Conservation (phyloP, 2,329 filamentous ascomycete genomes). For the Parafenestella ontariensis region DNA sequence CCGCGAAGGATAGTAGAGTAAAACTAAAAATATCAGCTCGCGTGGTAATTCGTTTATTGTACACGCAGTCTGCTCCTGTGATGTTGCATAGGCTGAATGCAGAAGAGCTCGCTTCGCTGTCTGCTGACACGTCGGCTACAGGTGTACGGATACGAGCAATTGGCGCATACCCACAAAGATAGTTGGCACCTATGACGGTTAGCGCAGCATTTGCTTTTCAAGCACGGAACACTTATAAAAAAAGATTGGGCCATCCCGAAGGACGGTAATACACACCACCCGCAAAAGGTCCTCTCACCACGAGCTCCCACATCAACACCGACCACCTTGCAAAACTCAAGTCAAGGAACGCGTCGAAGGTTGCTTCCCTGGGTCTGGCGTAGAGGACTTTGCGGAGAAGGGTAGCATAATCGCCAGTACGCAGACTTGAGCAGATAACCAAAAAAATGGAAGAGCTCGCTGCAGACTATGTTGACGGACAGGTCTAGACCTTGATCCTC, state of each 20-base stretch:
- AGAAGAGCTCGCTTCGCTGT: slow-evolving; percentile 14
- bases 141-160: slow-evolving; percentile 9
- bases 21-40: not conserved
- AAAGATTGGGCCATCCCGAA: slow-evolving; percentile 37
- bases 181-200: slow-evolving; percentile 11
- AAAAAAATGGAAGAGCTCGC: slow-evolving; percentile 13
- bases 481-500: slow-evolving; percentile 52
- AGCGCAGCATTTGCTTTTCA: slow-evolving; percentile 31
- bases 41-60: slow-evolving; percentile 6
- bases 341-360: slow-evolving; percentile 1
- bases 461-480: slow-evolving; percentile 36
- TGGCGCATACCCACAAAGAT: not conserved
- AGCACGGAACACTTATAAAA: slow-evolving; percentile 51
- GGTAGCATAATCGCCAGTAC: slow-evolving; percentile 17
- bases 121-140: slow-evolving; percentile 8
- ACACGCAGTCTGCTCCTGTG: not conserved
- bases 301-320: slow-evolving; percentile 27
- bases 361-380: slow-evolving; percentile 26
- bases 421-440: slow-evolving; percentile 9
- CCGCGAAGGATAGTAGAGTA: not conserved
- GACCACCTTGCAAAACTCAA: slow-evolving; percentile 8
- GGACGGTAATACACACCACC: slow-evolving; percentile 27
- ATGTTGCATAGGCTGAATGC: slow-evolving; percentile 18
- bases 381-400: slow-evolving; percentile 22
- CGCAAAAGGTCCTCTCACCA: slow-evolving; percentile 18